Evolutionary conservation across 2,329 filamentous ascomycete species (phyloP), one percentile per base, ranked within the genome.

Genomic region (Dryadomyces quercivorus): DNA sequence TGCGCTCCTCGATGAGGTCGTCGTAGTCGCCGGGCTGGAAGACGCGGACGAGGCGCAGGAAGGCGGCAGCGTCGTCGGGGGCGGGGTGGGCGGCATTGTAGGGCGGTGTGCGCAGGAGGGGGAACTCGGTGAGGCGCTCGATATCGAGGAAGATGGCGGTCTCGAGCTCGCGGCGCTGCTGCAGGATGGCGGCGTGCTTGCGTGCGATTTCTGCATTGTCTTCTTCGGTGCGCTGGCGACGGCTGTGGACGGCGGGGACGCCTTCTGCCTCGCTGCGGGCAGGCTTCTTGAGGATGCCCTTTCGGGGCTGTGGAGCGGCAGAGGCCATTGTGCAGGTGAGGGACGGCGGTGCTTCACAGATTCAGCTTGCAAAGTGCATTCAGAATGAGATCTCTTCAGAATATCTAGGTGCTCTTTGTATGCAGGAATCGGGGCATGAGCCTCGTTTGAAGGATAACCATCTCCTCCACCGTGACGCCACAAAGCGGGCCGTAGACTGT

Each of bases 1-100:
- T 94, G 63, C 93, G 86, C 73, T 98, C 93, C 59, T 86, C 79
- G 57, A 96, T 83, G 51, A 97, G 74, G 59, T 88, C 86, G 64
- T 95, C 89, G 72, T 94, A 95, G 72, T 98, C 92, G 53, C 79
- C 77, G 1, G 91, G 88, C 65, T 92, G 88, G 69, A 96, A 97
- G 46, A 81, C 75, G 10, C 77, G 72, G 22, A 97, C 71, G 40
- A 81, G 77, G 3, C 73, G 64, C 61, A 84, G 82, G 70, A 97
- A 90, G 53, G 72, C 71, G 43, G 70, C 66, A 1, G 76, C 76
- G 65, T 95, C 89, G 36, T 76, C 66, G 1, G 76, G 63, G 7
- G 81, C 74, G 58, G 76, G 66, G 66, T 66, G 69, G 2, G 77
- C 69, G 9, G 85, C 66, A 15, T 66, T 67, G 57, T 69, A 58